phyloP scores from a whole-genome alignment of 768 basidiomycete species.

The Hydnum rufescens region DNA sequence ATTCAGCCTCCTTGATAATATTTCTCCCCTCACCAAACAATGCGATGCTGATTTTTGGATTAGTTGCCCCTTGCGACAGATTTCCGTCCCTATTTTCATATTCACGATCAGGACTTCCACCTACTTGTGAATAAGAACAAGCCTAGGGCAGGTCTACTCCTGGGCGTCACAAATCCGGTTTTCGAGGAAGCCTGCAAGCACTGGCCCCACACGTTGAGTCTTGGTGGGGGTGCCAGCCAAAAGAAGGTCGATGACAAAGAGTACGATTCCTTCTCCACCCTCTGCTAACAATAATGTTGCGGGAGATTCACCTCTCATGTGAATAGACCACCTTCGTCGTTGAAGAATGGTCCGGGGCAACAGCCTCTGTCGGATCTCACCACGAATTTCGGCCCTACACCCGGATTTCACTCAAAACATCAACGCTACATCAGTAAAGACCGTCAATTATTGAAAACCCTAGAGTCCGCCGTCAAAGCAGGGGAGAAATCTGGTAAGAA shows the following conservation, averaged over 20 bases:
- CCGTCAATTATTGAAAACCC: constrained; percentile 42
- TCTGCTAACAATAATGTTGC: no score
- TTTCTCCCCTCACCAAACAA: background rate
- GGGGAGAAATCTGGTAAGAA: constrained; percentile 18
- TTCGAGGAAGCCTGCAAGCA: constrained; percentile 60
- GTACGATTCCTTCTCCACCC: background rate
- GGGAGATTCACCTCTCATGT: no score
- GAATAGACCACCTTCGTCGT: no score
- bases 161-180: constrained; percentile 81
- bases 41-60: no score
- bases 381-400: constrained; percentile 10
- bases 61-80: constrained; percentile 77
- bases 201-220: constrained; percentile 55
- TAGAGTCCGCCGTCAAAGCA: constrained; percentile 35
- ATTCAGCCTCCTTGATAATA: background rate
- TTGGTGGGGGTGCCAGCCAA: constrained; percentile 26
- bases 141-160: constrained; percentile 53
- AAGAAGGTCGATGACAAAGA: background rate
- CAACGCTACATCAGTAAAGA: constrained; percentile 78
- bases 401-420: constrained; percentile 23
- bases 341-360: no score
- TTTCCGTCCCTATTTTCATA: constrained; percentile 86
- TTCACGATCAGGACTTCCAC: constrained; percentile 75
- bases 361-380: no score
- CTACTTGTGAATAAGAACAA: constrained; percentile 60